Evolutionary conservation across 2,329 filamentous ascomycete species (phyloP).

Genomic region (Torrubiella hemipterigena): DNA sequence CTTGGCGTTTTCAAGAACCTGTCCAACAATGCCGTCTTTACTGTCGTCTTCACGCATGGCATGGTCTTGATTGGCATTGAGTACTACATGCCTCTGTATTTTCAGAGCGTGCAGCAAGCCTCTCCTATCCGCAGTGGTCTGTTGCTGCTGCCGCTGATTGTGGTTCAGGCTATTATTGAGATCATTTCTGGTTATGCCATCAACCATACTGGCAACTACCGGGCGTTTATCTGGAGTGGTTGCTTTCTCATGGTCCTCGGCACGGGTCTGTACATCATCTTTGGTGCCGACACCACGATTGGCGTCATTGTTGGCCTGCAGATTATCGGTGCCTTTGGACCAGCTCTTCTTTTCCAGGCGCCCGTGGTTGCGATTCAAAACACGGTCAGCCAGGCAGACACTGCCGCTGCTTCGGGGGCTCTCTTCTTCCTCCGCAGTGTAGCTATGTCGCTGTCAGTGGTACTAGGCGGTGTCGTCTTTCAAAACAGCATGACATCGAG

Average conservation of each 20-base stretch:
- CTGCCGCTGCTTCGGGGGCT: constrained; percentile 50
- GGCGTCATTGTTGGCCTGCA: constrained; percentile 40
- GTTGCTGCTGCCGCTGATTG: constrained; percentile 4
- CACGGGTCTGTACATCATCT: constrained; percentile 42
- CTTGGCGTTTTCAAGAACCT: constrained; percentile 43
- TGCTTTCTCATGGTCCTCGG: constrained; percentile 46
- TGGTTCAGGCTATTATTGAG: constrained; percentile 19
- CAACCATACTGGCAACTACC: constrained; percentile 40
- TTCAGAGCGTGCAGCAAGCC: constrained; percentile 54
- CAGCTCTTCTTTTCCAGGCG: constrained; percentile 51
- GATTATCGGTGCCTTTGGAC: constrained; percentile 46
- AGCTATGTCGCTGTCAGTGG: constrained; percentile 43
- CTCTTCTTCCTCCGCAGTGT: constrained; percentile 49
- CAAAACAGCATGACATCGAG: constrained; percentile 27
- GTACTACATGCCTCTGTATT: constrained; percentile 65
- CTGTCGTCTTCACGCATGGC: constrained; percentile 29
- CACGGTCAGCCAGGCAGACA: constrained; percentile 44
- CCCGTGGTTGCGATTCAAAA: constrained; percentile 54
- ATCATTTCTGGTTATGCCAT: constrained; percentile 18
- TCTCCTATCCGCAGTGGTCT: constrained; percentile 5
- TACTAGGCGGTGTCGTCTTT: constrained; percentile 33
- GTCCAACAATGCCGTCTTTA: constrained; percentile 46
- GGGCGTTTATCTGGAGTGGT: constrained; percentile 39
- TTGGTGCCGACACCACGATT: constrained; percentile 37
- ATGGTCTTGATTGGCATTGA: constrained; percentile 41